A percentile compares a stretch with the other conserved stretches of the same genome.
Evolutionary conservation across 2,329 filamentous ascomycete species (phyloP).

Genomic region (Helicocarpus griseus): DNA sequence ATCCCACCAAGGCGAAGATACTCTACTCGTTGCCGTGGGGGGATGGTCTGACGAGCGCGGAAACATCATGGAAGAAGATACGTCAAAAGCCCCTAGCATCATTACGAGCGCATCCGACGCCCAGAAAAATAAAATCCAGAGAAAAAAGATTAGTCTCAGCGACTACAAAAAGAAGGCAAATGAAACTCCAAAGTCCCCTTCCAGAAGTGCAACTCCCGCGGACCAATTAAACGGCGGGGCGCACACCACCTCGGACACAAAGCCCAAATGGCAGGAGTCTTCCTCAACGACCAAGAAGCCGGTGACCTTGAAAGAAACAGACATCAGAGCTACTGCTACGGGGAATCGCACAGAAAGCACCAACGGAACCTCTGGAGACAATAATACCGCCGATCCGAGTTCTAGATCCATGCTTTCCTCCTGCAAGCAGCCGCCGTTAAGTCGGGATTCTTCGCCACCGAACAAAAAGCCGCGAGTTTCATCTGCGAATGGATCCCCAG

Average conservation of each 20-base stretch:
- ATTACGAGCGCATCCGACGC: conserved; percentile 32
- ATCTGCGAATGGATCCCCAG: conserved; percentile 22
- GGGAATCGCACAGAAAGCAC: not conserved
- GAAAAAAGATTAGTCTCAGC: conserved; percentile 54
- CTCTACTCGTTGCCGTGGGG: conserved; percentile 42
- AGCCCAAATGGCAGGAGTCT: not conserved
- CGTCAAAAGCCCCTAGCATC: conserved; percentile 25
- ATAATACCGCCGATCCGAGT: not conserved
- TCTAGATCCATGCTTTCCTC: not conserved
- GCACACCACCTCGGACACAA: not conserved
- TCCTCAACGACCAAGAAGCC: not conserved
- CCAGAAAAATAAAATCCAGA: conserved; percentile 33
- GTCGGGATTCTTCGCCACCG: conserved; percentile 19
- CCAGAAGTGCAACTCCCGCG: conserved; percentile 11
- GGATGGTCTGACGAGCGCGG: conserved; percentile 44
- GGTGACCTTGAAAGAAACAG: conserved; percentile 1
- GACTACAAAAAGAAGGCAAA: conserved; percentile 51
- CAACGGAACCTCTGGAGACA: not conserved
- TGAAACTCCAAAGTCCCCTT: conserved; percentile 21
- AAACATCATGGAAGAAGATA: conserved; percentile 35
- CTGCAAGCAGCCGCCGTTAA: conserved; percentile 4
- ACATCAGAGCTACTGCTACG: not conserved
- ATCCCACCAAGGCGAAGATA: conserved; percentile 47
- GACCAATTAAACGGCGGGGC: not conserved
- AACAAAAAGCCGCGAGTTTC: conserved; percentile 34